Base-by-base conservation (phyloP, 2,329 filamentous ascomycete species). In the Curvularia hawaiiensis region DNA sequence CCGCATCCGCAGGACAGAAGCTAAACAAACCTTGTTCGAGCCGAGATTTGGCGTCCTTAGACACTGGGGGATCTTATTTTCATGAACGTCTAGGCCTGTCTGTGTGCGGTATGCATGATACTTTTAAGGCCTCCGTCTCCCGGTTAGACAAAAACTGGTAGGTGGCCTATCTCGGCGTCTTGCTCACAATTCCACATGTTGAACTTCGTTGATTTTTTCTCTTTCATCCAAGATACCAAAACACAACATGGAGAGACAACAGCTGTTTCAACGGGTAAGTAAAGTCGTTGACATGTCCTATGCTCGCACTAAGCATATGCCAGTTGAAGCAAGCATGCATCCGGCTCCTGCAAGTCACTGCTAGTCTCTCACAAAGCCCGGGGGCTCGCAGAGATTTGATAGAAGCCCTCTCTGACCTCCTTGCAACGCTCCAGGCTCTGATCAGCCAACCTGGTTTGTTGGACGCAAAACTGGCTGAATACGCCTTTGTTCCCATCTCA, bases 401-500 rank as follows among this genome's bases (percentile, higher is more conserved):
- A 4, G 69, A 75, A 45, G 77, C 78, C 30, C 75, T 88, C 22
- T 76, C 81, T 48, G 66, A 72, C 1, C 69, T 88, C 6, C 71
- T 83, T 11, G 63, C 72, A 8, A 72, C 74, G 16, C 74, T 87
- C 1, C 58, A 65, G 22, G 47, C 64, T 0, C 56, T 78, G 47
- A 58, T 63, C 16, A 66, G 71, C 22, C 68, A 67, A 8, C 74
- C 78, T 35, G 68, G 76, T 61, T 66, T 72, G 1, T 73, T 98
- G 18, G 91, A 97, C 73, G 84, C 88, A 51, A 94, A 92, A 73
- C 80, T 98, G 18, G 92, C 93, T 14, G 93, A 97, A 79, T 99
- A 98, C 80, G 85, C 90, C 70, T 98, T 98, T 80, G 97, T 97
- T 61, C 95, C 95, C 0, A 80, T 99, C 0, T 92, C 91, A 0